Evolutionary conservation across 192 early-diverging fungal genomes (phyloP).

Genomic region (Spizellomyces punctatus): DNA sequence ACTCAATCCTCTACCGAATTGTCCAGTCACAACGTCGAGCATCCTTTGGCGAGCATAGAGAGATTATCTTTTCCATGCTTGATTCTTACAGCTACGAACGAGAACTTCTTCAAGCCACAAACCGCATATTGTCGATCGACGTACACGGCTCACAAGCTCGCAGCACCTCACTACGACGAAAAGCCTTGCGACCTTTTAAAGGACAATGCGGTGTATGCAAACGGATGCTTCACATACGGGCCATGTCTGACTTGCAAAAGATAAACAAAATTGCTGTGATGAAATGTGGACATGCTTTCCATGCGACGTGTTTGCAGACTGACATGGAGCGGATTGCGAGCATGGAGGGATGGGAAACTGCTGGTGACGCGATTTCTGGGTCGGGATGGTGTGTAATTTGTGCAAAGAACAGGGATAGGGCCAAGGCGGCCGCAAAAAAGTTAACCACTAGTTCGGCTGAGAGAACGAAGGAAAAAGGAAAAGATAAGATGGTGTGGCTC

Average conservation of each 20-base stretch:
- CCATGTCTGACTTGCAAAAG: constrained; percentile 35
- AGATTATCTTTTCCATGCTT: constrained; percentile 41
- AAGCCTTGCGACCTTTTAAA: constrained; percentile 37
- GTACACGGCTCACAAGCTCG: constrained; percentile 20
- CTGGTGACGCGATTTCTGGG: constrained; percentile 2
- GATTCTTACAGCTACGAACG: constrained; percentile 39
- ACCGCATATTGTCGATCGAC: constrained; percentile 35
- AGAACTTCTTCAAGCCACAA: constrained; percentile 39
- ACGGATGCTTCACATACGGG: constrained; percentile 44
- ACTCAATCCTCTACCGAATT: constrained; percentile 35
- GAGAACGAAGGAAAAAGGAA: too few species aligned
- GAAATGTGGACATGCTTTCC: constrained; percentile 48
- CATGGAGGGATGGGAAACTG: background rate
- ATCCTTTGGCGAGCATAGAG: constrained; percentile 36
- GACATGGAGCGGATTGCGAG: constrained; percentile 27
- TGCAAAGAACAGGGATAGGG: constrained; percentile 13
- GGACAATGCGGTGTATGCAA: constrained; percentile 50
- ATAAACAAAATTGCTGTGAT: constrained; percentile 39
- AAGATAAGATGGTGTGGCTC: too few species aligned
- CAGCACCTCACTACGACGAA: background rate
- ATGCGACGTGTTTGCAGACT: constrained; percentile 41
- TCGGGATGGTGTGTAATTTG: constrained; percentile 20
- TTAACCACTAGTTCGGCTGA: too few species aligned
- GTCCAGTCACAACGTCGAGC: constrained; percentile 22
- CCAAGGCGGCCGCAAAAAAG: constrained; percentile 5